phyloP scores from a whole-genome alignment of 2,329 filamentous ascomycete genomes.

The Tolypocladium ophioglossoides region DNA sequence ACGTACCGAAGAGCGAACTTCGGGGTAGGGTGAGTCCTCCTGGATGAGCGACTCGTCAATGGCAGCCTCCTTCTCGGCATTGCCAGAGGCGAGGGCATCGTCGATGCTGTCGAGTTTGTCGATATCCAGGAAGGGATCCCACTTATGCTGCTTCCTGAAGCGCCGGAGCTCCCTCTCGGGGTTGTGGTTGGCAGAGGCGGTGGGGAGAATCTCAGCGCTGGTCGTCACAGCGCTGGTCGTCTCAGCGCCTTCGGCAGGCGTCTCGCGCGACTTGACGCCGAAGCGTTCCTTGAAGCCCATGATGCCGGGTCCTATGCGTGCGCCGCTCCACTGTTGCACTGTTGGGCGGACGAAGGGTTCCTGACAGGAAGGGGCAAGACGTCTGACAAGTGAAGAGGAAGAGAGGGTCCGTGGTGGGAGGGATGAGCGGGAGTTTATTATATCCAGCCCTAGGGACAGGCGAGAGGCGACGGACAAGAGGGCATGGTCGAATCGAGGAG shows the following conservation, averaged over 20 bases:
- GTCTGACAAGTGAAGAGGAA: neutral
- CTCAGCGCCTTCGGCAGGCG: slow-evolving; percentile 6
- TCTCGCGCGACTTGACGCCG: slow-evolving; percentile 7
- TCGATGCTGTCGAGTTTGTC: slow-evolving; percentile 43
- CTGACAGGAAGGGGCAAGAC: neutral
- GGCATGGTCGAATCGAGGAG: neutral
- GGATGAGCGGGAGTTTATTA: slow-evolving; percentile 4
- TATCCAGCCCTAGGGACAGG: neutral
- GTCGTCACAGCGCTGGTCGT: slow-evolving; percentile 7
- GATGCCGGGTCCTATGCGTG: neutral
- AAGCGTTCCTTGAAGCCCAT: slow-evolving; percentile 13
- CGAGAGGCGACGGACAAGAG: neutral
- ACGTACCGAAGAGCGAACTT: slow-evolving; percentile 15
- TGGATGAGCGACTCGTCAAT: slow-evolving; percentile 36
- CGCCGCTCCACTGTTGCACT: neutral
- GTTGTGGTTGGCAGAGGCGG: slow-evolving; percentile 4
- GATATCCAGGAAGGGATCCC: slow-evolving; percentile 46
- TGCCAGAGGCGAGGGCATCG: slow-evolving; percentile 30
- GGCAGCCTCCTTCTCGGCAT: slow-evolving; percentile 32
- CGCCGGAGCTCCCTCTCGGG: slow-evolving; percentile 22
- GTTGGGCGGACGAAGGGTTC: neutral
- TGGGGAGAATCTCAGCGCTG: slow-evolving; percentile 10
- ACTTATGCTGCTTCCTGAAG: slow-evolving; percentile 40
- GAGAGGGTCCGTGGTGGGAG: neutral
- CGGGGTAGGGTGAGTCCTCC: slow-evolving; percentile 35